Conservation (phyloP, 345 rosid species). For the Heritiera fomes region DNA sequence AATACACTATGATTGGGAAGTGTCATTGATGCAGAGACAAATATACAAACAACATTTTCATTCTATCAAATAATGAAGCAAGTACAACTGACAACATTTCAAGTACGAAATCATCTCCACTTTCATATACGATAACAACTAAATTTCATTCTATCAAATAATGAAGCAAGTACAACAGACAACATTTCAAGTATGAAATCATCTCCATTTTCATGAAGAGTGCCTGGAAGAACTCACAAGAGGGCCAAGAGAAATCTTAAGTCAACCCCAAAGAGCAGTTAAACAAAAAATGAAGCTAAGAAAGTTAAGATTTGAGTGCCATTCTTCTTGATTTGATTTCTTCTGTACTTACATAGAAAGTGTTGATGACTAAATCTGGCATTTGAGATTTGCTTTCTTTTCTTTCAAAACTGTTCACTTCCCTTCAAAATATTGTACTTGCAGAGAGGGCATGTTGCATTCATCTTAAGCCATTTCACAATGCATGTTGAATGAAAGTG, state of each 20-base stretch:
- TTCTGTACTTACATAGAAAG: conserved; percentile 26
- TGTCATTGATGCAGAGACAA: background rate
- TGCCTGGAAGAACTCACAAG: background rate
- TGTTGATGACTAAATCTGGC: background rate
- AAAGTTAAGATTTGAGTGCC: background rate
- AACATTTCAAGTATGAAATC: conserved; percentile 14
- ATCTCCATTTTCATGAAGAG: background rate
- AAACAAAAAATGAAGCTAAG: background rate
- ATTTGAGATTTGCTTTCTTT: background rate
- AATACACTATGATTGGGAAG: no score
- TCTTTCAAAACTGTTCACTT: conserved; percentile 55
- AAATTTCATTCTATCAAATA: background rate
- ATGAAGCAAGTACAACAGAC: conserved; percentile 1
- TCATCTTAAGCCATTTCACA: conserved; percentile 97
- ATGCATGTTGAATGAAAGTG: conserved; percentile 88
- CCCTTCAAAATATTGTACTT: conserved; percentile 94
- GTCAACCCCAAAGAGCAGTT: background rate
- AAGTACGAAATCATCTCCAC: conserved; percentile 10
- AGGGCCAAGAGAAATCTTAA: conserved; percentile 10
- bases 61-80: background rate
- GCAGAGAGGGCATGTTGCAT: conserved; percentile 98
- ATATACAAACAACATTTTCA: background rate
- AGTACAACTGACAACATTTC: background rate
- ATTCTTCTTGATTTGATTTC: conserved; percentile 16
- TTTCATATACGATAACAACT: background rate